A percentile compares a stretch with the other conserved stretches of the same genome.
These are phyloP conservation scores for Vanrija pseudolonga DNA, from an alignment of 1,284 basidiomycete species.

Conservation along the genomic window DNA sequence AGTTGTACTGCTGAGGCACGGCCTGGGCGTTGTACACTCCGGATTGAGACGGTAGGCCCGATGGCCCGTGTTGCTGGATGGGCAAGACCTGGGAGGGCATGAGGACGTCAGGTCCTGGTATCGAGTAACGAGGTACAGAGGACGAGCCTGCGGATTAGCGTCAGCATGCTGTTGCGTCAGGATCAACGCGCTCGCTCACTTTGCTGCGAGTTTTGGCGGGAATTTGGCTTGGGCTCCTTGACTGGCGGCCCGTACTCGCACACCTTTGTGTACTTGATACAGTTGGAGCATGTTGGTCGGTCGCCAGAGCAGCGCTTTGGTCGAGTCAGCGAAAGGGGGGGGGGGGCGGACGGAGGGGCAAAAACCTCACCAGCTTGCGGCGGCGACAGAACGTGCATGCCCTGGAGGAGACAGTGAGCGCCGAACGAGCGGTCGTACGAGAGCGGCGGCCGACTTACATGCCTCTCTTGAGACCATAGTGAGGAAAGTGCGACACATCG, in stretches of 20 bases:
- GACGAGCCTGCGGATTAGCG: no score
- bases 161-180: no score
- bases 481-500: constrained; percentile 19
- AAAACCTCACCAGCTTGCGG: constrained; percentile 33
- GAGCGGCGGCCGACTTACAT: constrained; percentile 6
- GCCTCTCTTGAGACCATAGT: constrained; percentile 18
- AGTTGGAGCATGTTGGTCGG: constrained; percentile 34
- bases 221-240: constrained; percentile 4
- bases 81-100: no score
- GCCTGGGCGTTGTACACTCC: no score
- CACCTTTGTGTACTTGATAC: constrained; percentile 35
- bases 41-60: not conserved
- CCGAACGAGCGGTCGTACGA: not conserved
- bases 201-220: not conserved
- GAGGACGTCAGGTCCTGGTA: no score
- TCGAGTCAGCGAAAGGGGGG: constrained; percentile 2
- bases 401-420: constrained; percentile 12
- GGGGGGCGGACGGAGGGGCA: not conserved
- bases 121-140: no score
- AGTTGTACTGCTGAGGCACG: no score
- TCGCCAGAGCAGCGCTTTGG: constrained; percentile 36
- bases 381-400: constrained; percentile 42
- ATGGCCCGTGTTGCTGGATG: constrained; percentile 2
- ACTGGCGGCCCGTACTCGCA: constrained; percentile 34
- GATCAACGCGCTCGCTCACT: no score